Percentiles rank a stretch among this genome's conserved stretches.
Evolutionary conservation across 139 green algal species (phyloP).

Genomic region (Chlamydomonas eustigma): DNA sequence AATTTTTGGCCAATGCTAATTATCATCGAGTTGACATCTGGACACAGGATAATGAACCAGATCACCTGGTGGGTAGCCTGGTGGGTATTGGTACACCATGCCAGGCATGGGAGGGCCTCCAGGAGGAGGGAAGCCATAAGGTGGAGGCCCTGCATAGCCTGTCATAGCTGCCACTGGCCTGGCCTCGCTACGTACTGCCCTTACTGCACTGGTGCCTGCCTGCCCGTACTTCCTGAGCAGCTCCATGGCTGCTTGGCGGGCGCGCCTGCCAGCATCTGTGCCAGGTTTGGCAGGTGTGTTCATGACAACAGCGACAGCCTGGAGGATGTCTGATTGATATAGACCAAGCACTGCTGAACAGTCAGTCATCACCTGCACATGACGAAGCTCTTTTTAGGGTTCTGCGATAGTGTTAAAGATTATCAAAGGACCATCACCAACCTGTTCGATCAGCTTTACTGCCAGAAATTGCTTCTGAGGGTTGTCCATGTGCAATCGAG

Average conservation of each 20-base stretch:
- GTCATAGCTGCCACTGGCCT: not conserved
- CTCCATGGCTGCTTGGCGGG: constrained; percentile 33
- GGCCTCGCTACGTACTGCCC: constrained; percentile 11
- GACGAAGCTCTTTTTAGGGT: no score
- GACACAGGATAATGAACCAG: no score
- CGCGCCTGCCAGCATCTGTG: constrained; percentile 23
- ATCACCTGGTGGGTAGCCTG: not conserved
- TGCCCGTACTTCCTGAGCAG: constrained; percentile 34
- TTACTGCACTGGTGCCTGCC: constrained; percentile 28
- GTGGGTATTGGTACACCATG: no score
- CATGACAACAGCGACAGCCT: constrained; percentile 48
- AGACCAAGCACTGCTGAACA: constrained; percentile 25
- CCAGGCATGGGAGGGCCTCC: no score
- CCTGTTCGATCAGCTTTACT: constrained; percentile 43
- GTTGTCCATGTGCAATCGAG: constrained; percentile 49
- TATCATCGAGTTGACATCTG: no score
- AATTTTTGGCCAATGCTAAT: no score
- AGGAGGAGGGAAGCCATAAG: no score
- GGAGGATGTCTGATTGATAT: constrained; percentile 45
- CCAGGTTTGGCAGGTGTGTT: constrained; percentile 23
- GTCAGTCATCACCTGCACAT: constrained; percentile 45
- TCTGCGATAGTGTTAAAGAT: no score
- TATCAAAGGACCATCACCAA: constrained; percentile 9
- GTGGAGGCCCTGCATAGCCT: no score
- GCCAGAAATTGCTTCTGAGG: constrained; percentile 60